Percentiles rank a stretch among this genome's conserved stretches.
phyloP scores from a whole-genome alignment of 2,329 filamentous ascomycete species.

The Ceratocystis destructans region DNA sequence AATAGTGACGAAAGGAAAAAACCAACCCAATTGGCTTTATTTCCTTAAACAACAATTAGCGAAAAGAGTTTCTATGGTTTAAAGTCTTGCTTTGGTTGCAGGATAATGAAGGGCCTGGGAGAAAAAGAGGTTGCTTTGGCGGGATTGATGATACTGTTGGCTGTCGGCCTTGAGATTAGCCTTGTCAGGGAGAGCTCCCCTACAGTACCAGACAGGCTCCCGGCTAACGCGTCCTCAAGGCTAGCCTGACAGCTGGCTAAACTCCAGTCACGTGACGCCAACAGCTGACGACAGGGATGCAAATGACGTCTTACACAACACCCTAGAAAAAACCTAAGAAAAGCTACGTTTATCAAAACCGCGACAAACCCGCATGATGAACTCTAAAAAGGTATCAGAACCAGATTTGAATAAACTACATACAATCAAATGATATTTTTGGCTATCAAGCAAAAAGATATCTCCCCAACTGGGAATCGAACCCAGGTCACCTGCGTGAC shows the following conservation, averaged over 20 bases:
- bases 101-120: neutral
- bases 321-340: too few relatives aligned
- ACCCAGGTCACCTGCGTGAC: conserved; percentile 16
- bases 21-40: neutral
- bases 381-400: neutral
- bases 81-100: neutral
- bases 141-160: conserved; percentile 1
- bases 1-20: neutral
- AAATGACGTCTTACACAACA: neutral
- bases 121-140: neutral
- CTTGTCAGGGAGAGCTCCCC: neutral
- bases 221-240: conserved; percentile 9
- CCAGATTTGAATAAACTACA: neutral
- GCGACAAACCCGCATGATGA: neutral
- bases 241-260: neutral
- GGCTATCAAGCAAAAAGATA: neutral
- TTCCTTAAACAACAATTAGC: neutral
- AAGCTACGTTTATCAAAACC: neutral
- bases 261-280: neutral
- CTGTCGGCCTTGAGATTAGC: neutral
- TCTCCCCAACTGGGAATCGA: conserved; percentile 15
- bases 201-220: conserved; percentile 3
- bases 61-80: neutral
- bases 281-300: neutral
- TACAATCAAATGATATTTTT: neutral